Percentiles rank a stretch among this genome's conserved stretches.
phyloP scores from a whole-genome alignment of 2,329 filamentous ascomycete species.

The Furcasterigmium sp. region DNA sequence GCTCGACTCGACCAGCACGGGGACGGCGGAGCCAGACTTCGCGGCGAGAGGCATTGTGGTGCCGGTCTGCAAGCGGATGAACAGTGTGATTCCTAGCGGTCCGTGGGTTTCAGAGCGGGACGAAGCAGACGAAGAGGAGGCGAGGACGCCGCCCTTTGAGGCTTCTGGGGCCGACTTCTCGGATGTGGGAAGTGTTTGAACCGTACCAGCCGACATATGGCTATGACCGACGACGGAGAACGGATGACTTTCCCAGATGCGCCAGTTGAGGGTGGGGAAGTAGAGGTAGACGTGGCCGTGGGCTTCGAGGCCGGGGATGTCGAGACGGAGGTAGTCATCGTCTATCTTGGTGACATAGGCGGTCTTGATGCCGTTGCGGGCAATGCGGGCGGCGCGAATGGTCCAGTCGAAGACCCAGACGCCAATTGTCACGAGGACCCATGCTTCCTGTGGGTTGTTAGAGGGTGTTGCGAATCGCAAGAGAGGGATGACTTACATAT shows the following conservation, averaged over 20 bases:
- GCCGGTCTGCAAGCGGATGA: slow-evolving; percentile 17
- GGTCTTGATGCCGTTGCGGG: slow-evolving; percentile 17
- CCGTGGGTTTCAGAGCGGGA: background rate
- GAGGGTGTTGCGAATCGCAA: background rate
- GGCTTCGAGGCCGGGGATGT: slow-evolving; percentile 6
- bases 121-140: background rate
- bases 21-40: slow-evolving; percentile 13
- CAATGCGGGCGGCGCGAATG: slow-evolving; percentile 14
- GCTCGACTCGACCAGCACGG: slow-evolving; percentile 21
- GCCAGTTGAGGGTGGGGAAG: slow-evolving; percentile 9
- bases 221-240: slow-evolving; percentile 19
- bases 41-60: slow-evolving; percentile 15
- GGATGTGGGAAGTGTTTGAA: background rate
- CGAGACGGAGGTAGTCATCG: slow-evolving; percentile 16
- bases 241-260: slow-evolving; percentile 15
- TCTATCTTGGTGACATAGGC: slow-evolving; percentile 20
- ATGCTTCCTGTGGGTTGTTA: slow-evolving; percentile 13
- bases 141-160: background rate
- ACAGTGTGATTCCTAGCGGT: slow-evolving; percentile 19
- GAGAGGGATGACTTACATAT: slow-evolving; percentile 21
- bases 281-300: slow-evolving; percentile 11
- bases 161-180: slow-evolving; percentile 5
- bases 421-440: slow-evolving; percentile 19
- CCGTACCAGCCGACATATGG: slow-evolving; percentile 6
- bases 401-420: slow-evolving; percentile 23